phyloP scores from a whole-genome alignment of 306 rosid genomes.

The Prosopis cineraria region DNA sequence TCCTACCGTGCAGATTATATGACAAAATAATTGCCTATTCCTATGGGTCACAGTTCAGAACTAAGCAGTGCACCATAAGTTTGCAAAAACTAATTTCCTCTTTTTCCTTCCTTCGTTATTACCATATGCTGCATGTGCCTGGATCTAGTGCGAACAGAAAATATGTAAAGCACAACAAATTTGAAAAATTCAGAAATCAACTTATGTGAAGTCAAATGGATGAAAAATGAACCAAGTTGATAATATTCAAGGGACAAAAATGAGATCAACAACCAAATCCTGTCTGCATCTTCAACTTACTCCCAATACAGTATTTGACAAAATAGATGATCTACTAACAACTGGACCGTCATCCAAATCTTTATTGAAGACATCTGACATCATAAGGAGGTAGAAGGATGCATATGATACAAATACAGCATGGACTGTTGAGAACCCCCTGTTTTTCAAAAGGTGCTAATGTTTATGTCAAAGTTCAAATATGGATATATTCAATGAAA shows the following conservation, averaged over 20 bases:
- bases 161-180: constrained; percentile 15
- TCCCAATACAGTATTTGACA: constrained; percentile 76
- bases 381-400: constrained; percentile 63
- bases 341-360: constrained; percentile 51
- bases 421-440: constrained; percentile 94
- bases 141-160: not conserved
- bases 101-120: not conserved
- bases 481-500: constrained; percentile 21
- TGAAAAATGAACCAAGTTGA: not conserved
- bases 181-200: not conserved
- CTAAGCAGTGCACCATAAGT: not conserved
- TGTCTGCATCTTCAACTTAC: constrained; percentile 52
- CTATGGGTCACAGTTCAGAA: not conserved
- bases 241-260: not conserved
- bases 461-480: constrained; percentile 28
- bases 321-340: constrained; percentile 63
- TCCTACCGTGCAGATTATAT: constrained; percentile 8
- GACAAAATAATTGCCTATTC: not conserved
- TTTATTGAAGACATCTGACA: constrained; percentile 65
- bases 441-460: constrained; percentile 37
- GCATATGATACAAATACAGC: constrained; percentile 71
- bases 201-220: not conserved
- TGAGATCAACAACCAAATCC: not conserved
- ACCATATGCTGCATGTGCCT: not conserved
- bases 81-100: not conserved